These are phyloP conservation scores for Dioscorea zingiberensis DNA, from an alignment of 106 monocot genomes.

Conservation along the genomic window DNA sequence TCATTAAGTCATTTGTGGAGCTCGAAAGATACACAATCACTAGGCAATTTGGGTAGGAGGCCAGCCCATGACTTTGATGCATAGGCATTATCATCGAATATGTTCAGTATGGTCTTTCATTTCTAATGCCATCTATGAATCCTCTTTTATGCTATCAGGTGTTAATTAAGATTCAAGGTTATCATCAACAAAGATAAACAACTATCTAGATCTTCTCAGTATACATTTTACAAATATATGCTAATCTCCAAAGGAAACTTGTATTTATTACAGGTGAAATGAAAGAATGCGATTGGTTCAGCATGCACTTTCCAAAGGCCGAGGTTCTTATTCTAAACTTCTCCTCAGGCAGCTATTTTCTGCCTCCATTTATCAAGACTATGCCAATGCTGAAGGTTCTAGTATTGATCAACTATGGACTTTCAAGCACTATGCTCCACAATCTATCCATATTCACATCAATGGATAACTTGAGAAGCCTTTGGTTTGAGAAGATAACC, in stretches of 20 bases:
- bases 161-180: no score
- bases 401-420: slow-evolving; percentile 42
- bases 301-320: slow-evolving; percentile 45
- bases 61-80: no score
- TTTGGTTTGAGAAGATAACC: slow-evolving; percentile 59
- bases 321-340: slow-evolving; percentile 58
- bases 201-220: no score
- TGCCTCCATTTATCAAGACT: slow-evolving; percentile 45
- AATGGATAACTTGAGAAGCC: slow-evolving; percentile 20
- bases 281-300: slow-evolving; percentile 53
- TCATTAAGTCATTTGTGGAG: no score
- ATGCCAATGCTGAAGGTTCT: slow-evolving; percentile 54
- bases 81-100: no score
- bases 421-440: slow-evolving; percentile 17
- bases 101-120: no score
- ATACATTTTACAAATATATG: no score
- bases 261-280: slow-evolving; percentile 37
- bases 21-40: no score
- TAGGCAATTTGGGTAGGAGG: no score
- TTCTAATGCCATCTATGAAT: no score
- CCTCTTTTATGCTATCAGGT: no score
- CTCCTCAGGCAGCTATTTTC: slow-evolving; percentile 27
- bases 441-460: slow-evolving; percentile 36
- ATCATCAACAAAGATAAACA: no score
- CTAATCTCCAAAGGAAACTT: background rate